These are phyloP conservation scores for Kazachstania kunashirensis DNA, from an alignment of 805 yeast genomes.

Conservation along the genomic window DNA sequence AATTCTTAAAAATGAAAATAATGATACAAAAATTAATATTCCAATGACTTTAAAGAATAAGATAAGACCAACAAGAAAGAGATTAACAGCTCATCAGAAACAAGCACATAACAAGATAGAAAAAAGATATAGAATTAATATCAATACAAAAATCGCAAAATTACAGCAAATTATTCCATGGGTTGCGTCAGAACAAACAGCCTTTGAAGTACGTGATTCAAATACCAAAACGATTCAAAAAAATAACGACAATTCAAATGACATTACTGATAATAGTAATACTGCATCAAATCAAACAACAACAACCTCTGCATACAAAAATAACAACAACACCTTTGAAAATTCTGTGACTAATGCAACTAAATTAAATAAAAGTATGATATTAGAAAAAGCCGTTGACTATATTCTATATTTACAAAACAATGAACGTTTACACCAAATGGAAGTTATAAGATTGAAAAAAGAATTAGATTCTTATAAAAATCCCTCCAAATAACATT, in stretches of 20 bases:
- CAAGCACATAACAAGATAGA: conserved; percentile 67
- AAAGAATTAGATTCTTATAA: conserved; percentile 25
- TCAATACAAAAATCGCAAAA: conserved; percentile 60
- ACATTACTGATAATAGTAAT: not conserved
- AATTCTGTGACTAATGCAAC: conserved; percentile 15
- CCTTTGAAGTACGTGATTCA: conserved; percentile 37
- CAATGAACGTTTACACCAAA: conserved; percentile 33
- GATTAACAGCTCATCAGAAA: conserved; percentile 50
- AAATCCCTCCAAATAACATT: too few relatives aligned
- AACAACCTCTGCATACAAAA: not conserved
- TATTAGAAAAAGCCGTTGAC: conserved; percentile 58
- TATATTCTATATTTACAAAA: conserved; percentile 46
- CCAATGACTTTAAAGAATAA: not conserved
- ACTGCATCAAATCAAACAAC: not conserved
- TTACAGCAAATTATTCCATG: conserved; percentile 58
- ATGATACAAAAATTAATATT: not conserved
- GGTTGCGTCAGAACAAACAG: conserved; percentile 51
- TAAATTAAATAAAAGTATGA: conserved; percentile 53
- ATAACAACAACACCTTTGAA: too few relatives aligned
- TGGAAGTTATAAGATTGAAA: conserved; percentile 28
- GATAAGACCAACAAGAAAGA: conserved; percentile 39
- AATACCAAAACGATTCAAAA: conserved; percentile 6
- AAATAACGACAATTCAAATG: not conserved
- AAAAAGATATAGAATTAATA: conserved; percentile 58
- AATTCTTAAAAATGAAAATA: not conserved